phyloP scores from a whole-genome alignment of 2,329 filamentous ascomycete genomes.

The Pseudocercospora musae region DNA sequence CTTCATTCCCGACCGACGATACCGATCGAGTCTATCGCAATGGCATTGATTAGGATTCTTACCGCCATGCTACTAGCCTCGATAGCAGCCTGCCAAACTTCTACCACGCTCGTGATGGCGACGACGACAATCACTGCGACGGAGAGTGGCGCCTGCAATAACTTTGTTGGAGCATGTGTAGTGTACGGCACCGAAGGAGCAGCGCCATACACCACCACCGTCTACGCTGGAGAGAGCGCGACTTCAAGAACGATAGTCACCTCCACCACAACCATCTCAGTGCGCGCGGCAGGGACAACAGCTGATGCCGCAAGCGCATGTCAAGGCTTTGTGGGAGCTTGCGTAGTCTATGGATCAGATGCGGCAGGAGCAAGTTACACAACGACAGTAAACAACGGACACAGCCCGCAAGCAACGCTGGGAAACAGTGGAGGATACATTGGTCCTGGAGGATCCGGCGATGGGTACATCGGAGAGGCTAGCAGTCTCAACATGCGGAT shows the following conservation, averaged over 20 bases:
- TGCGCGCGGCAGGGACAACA: slow-evolving; percentile 4
- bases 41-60: neutral
- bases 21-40: neutral
- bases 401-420: neutral
- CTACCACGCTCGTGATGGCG: slow-evolving; percentile 12
- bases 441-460: slow-evolving; percentile 6
- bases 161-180: slow-evolving; percentile 18
- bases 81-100: slow-evolving; percentile 8
- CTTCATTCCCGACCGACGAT: neutral
- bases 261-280: slow-evolving; percentile 11
- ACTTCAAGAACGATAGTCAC: slow-evolving; percentile 5
- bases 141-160: slow-evolving; percentile 12
- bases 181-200: slow-evolving; percentile 11
- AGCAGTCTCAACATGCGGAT: slow-evolving; percentile 5
- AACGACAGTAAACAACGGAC: slow-evolving; percentile 7
- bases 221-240: slow-evolving; percentile 2
- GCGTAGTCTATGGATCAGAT: slow-evolving; percentile 19
- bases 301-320: slow-evolving; percentile 11
- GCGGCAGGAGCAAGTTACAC: slow-evolving; percentile 3
- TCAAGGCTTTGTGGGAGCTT: slow-evolving; percentile 18
- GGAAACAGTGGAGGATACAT: slow-evolving; percentile 17
- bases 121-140: slow-evolving; percentile 13
- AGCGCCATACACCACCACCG: slow-evolving; percentile 13
- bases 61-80: neutral
- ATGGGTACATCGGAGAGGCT: slow-evolving; percentile 16